These are phyloP conservation scores for Xylaria sp. DNA, from an alignment of 495 filamentous ascomycete species.

Conservation along the genomic window DNA sequence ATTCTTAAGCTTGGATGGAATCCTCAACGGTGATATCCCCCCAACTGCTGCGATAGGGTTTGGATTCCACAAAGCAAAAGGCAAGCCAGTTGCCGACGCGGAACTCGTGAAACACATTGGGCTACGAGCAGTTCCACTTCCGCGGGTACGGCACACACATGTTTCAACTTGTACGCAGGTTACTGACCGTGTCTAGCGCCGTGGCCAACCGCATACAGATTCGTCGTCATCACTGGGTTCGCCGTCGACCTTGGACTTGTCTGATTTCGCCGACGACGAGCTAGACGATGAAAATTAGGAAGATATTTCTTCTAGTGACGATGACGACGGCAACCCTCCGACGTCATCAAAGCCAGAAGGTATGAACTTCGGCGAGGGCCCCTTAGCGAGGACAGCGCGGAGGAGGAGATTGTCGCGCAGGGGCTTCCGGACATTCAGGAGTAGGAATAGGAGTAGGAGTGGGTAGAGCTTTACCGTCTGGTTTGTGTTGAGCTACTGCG, in stretches of 20 bases:
- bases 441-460: too few relatives aligned
- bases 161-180: not conserved
- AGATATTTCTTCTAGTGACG: constrained; percentile 3
- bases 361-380: constrained; percentile 36
- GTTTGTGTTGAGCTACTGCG: constrained; percentile 3
- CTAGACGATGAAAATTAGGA: not conserved
- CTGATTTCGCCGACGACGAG: constrained; percentile 1
- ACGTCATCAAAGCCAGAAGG: constrained; percentile 29
- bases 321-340: constrained; percentile 7
- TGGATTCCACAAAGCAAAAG: constrained; percentile 44
- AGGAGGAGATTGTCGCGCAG: constrained; percentile 63
- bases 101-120: constrained; percentile 46
- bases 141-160: constrained; percentile 38
- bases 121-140: constrained; percentile 41
- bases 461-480: not conserved
- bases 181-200: constrained; percentile 8
- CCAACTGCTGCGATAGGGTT: constrained; percentile 51
- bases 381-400: constrained; percentile 57
- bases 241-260: not conserved
- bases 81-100: constrained; percentile 42
- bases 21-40: constrained; percentile 53
- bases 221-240: not conserved
- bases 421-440: constrained; percentile 58
- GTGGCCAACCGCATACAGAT: not conserved
- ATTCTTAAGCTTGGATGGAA: constrained; percentile 56